These are phyloP conservation scores for Xylaria bambusicola DNA, from an alignment of 495 filamentous ascomycete species.

Conservation along the genomic window DNA sequence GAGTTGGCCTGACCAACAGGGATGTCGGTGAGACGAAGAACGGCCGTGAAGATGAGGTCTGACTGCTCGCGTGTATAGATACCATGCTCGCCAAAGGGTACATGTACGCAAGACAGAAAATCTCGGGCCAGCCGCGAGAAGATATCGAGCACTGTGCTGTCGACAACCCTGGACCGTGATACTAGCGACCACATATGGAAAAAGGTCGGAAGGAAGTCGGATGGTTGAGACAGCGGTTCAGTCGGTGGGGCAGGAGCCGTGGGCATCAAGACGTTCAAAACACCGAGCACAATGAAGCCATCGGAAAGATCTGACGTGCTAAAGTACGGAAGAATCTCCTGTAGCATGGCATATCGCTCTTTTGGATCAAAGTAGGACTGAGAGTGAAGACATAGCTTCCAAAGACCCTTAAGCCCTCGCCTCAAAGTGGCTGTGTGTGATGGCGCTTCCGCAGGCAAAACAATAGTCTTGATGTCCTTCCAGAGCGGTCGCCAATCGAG, in stretches of 20 bases:
- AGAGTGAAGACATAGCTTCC: slow-evolving; percentile 85
- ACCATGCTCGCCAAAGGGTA: slow-evolving; percentile 83
- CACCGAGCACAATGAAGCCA: slow-evolving; percentile 82
- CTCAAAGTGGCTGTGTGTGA: slow-evolving; percentile 48
- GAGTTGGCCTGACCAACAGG: slow-evolving; percentile 95
- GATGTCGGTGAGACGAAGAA: slow-evolving; percentile 88
- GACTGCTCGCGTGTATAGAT: slow-evolving; percentile 93
- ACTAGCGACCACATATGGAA: slow-evolving; percentile 97
- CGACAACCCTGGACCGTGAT: slow-evolving; percentile 83
- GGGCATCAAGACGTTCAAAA: slow-evolving; percentile 84
- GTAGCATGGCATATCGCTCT: slow-evolving; percentile 83
- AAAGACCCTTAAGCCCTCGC: slow-evolving; percentile 57
- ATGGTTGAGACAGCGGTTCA: slow-evolving; percentile 71
- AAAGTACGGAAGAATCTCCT: slow-evolving; percentile 94
- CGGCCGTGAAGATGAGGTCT: slow-evolving; percentile 87
- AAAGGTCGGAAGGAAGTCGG: slow-evolving; percentile 82
- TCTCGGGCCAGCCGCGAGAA: slow-evolving; percentile 86
- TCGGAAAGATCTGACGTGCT: slow-evolving; percentile 87
- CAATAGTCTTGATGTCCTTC: slow-evolving; percentile 85
- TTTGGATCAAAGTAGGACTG: slow-evolving; percentile 90
- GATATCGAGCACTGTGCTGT: slow-evolving; percentile 84
- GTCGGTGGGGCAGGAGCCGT: slow-evolving; percentile 75
- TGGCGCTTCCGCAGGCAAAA: slow-evolving; percentile 77
- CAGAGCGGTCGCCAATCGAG: slow-evolving; percentile 92
- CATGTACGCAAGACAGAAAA: slow-evolving; percentile 68